Evolutionary conservation across 768 basidiomycete species (phyloP).

Genomic region (Pisolithus marmoratus): DNA sequence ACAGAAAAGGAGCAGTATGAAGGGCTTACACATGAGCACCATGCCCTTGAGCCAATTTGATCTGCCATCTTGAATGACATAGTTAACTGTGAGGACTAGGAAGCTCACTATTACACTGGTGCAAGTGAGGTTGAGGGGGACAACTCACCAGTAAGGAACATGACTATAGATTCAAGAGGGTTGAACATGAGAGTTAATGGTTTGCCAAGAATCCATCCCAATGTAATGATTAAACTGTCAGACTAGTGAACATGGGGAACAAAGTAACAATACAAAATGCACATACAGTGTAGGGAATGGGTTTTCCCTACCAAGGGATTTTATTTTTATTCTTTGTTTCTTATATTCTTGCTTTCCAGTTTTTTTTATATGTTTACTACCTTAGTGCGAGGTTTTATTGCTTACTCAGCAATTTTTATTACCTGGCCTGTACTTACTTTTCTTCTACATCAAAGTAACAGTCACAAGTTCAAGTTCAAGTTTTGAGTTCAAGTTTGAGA

Average conservation of each 20-base stretch:
- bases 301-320: too few relatives aligned
- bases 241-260: constrained; percentile 6
- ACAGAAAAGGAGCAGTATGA: neutral
- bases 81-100: constrained; percentile 76
- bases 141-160: constrained; percentile 17
- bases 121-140: neutral
- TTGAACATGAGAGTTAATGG: constrained; percentile 81
- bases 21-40: constrained; percentile 58
- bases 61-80: constrained; percentile 79
- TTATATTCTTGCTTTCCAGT: too few relatives aligned
- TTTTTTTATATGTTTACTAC: too few relatives aligned
- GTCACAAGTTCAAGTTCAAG: too few relatives aligned
- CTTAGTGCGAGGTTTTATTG: too few relatives aligned
- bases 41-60: constrained; percentile 92
- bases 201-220: constrained; percentile 79
- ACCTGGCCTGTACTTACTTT: too few relatives aligned
- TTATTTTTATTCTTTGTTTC: too few relatives aligned
- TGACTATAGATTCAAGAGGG: constrained; percentile 62
- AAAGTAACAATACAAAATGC: neutral
- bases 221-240: constrained; percentile 60
- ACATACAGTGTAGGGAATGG: too few relatives aligned
- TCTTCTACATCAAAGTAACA: too few relatives aligned
- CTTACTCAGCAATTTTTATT: too few relatives aligned
- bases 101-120: neutral
- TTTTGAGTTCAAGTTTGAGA: too few relatives aligned